Evolutionary conservation across 495 filamentous ascomycete genomes (phyloP).

Genomic region (Apiosordaria backusii): DNA sequence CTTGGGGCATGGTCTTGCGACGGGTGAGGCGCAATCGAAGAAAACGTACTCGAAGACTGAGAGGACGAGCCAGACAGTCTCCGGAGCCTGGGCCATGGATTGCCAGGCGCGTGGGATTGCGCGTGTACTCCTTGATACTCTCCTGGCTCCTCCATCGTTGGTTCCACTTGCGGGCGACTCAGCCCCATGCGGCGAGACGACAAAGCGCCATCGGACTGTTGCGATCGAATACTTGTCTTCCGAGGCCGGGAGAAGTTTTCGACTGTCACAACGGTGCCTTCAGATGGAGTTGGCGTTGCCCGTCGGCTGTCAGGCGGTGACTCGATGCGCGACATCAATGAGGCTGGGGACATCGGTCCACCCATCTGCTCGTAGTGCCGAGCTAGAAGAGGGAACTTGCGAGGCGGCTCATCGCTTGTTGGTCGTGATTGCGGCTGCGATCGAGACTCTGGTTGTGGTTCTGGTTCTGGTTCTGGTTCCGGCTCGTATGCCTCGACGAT

Average conservation of each 20-base stretch:
- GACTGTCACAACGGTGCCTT: constrained; percentile 26
- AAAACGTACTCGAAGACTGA: constrained; percentile 40
- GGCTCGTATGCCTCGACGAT: constrained; percentile 27
- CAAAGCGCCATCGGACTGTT: constrained; percentile 34
- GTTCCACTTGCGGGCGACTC: constrained; percentile 29
- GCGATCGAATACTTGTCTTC: constrained; percentile 44
- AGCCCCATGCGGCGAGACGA: constrained; percentile 25
- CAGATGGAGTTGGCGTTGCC: constrained; percentile 18
- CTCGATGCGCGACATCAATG: constrained; percentile 19
- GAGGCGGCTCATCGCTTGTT: constrained; percentile 1
- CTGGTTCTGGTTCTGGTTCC: constrained; percentile 7
- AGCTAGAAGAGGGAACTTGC: constrained; percentile 24
- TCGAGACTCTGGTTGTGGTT: constrained; percentile 1
- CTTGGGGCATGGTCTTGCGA: constrained; percentile 30
- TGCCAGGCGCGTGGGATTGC: constrained; percentile 15
- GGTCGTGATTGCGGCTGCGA: neutral
- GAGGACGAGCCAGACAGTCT: constrained; percentile 48
- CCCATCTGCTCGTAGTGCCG: constrained; percentile 31
- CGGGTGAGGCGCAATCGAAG: constrained; percentile 37
- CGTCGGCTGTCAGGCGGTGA: constrained; percentile 24
- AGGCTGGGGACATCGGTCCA: constrained; percentile 22
- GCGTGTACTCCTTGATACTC: constrained; percentile 20
- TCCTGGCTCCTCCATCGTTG: constrained; percentile 31
- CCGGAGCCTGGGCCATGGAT: constrained; percentile 38
- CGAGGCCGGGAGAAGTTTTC: constrained; percentile 55